Percentiles rank a stretch among this genome's conserved stretches.
These are phyloP conservation scores for Hippophae rhamnoides DNA, from an alignment of 306 rosid genomes.

Conservation along the genomic window DNA sequence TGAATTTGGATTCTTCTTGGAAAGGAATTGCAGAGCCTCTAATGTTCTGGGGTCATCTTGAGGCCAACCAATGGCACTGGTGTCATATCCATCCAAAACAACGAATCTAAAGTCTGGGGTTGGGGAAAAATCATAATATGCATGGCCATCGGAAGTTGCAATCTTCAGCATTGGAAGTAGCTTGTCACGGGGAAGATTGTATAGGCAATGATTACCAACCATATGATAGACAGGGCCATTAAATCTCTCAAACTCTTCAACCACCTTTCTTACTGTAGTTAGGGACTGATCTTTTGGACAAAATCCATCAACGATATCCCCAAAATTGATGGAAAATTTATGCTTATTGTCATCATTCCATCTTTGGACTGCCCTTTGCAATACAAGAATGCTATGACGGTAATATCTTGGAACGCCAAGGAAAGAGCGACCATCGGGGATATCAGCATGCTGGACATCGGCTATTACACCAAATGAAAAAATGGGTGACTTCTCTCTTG, in stretches of 20 bases:
- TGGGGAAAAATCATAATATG: slow-evolving; percentile 80
- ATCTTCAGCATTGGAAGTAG: slow-evolving; percentile 71
- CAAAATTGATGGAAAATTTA: slow-evolving; percentile 58
- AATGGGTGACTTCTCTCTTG: slow-evolving; percentile 42
- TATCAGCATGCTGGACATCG: slow-evolving; percentile 83
- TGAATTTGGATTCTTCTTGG: slow-evolving; percentile 59
- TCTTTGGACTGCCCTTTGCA: slow-evolving; percentile 60
- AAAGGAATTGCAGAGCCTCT: slow-evolving; percentile 54
- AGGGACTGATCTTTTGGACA: slow-evolving; percentile 74
- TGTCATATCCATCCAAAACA: slow-evolving; percentile 75
- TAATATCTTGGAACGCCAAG: slow-evolving; percentile 82
- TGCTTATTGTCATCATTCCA: slow-evolving; percentile 61
- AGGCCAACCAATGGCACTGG: slow-evolving; percentile 92
- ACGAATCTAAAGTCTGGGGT: slow-evolving; percentile 58
- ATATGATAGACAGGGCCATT: slow-evolving; percentile 64
- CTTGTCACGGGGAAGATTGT: slow-evolving; percentile 71
- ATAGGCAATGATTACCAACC: slow-evolving; percentile 93
- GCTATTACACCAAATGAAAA: slow-evolving; percentile 84
- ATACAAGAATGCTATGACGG: slow-evolving; percentile 62
- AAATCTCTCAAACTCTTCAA: slow-evolving; percentile 46
- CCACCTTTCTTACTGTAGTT: slow-evolving; percentile 44
- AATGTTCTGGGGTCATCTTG: slow-evolving; percentile 50
- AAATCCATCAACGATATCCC: slow-evolving; percentile 86
- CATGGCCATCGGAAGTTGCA: slow-evolving; percentile 29
- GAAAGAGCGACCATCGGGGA: slow-evolving; percentile 77